phyloP scores from a whole-genome alignment of 805 yeast genomes.

The Kuraishia hungarica region DNA sequence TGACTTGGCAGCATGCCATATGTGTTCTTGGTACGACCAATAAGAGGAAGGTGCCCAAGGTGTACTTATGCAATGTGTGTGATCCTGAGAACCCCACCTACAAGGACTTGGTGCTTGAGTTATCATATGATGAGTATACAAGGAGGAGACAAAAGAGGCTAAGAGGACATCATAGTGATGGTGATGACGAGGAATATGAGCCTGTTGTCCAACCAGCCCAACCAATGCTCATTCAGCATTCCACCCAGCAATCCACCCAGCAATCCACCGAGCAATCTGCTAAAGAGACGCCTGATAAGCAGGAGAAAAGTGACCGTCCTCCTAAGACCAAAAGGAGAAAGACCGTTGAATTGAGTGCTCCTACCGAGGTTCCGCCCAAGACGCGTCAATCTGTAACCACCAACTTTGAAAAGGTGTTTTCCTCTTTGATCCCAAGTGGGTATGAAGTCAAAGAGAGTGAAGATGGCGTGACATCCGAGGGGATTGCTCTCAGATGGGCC shows the following conservation, averaged over 20 bases:
- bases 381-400: conserved; percentile 40
- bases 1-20: conserved; percentile 63
- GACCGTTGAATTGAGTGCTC: not conserved
- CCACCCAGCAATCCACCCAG: too few relatives aligned
- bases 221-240: too few relatives aligned
- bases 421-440: conserved; percentile 28
- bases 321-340: not conserved
- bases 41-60: conserved; percentile 31
- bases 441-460: conserved; percentile 10
- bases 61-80: conserved; percentile 50
- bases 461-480: conserved; percentile 17
- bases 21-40: conserved; percentile 46
- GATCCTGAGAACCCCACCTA: conserved; percentile 25
- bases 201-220: not conserved
- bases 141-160: conserved; percentile 1
- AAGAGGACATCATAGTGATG: conserved; percentile 1
- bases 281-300: not conserved
- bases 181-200: conserved; percentile 3
- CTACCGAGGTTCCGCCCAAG: not conserved
- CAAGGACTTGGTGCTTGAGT: conserved; percentile 20
- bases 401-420: conserved; percentile 40
- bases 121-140: conserved; percentile 22
- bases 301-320: not conserved
- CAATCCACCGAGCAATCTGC: too few relatives aligned
- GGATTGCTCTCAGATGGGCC: conserved; percentile 36